Conservation (phyloP, 2,329 filamentous ascomycete genomes). For the Colletotrichum sp. region DNA sequence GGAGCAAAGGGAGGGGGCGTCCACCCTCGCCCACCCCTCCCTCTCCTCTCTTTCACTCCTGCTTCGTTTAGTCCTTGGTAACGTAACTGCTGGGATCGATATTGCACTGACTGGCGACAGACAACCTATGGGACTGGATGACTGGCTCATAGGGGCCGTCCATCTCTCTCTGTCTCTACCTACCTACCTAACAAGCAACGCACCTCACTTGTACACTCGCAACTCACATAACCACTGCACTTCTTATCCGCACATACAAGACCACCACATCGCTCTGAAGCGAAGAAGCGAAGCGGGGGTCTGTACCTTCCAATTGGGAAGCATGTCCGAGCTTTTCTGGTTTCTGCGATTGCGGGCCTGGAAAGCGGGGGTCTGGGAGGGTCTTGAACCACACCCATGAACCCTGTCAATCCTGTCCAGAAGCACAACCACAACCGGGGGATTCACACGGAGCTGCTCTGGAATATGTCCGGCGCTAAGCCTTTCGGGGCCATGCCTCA, state of each 20-base stretch:
- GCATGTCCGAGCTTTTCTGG: slow-evolving; percentile 22
- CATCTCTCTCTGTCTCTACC: not conserved
- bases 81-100: not conserved
- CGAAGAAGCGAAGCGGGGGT: slow-evolving; percentile 2
- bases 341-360: not conserved
- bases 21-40: not conserved
- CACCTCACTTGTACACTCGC: not conserved
- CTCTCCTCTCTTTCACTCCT: not conserved
- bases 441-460: slow-evolving; percentile 19
- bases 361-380: not conserved
- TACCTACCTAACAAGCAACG: not conserved
- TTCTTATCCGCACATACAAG: not conserved
- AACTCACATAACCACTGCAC: not conserved
- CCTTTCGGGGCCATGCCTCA: not conserved
- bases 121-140: not conserved
- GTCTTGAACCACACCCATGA: not conserved
- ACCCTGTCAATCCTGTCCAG: not conserved
- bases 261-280: not conserved
- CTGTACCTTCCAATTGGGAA: slow-evolving; percentile 22
- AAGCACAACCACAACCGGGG: not conserved
- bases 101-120: not conserved
- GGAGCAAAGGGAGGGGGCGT: not conserved
- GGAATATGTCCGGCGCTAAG: slow-evolving; percentile 10
- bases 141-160: not conserved
- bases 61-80: not conserved